phyloP scores from a whole-genome alignment of 2,329 filamentous ascomycete genomes.

The Cucurbitaria berberidis region DNA sequence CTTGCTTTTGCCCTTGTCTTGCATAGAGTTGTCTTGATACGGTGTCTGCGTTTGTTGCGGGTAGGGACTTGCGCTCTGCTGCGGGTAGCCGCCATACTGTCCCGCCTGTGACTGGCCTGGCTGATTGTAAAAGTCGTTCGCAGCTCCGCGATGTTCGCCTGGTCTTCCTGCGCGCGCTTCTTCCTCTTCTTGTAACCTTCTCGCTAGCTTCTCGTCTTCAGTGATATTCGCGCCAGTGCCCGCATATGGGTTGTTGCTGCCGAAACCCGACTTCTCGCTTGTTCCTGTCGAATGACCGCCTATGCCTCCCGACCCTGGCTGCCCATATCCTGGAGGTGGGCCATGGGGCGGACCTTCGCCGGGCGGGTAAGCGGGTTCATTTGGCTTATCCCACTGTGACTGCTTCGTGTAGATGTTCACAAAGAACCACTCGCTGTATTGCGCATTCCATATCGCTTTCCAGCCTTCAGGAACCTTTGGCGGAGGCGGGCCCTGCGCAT shows the following conservation, averaged over 20 bases:
- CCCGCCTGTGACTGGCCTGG: conserved; percentile 11
- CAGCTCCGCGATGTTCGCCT: conserved; percentile 50
- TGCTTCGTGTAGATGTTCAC: conserved; percentile 87
- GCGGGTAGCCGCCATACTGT: conserved; percentile 31
- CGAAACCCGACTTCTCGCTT: conserved; percentile 54
- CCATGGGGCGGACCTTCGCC: conserved; percentile 58
- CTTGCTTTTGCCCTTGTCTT: conserved; percentile 48
- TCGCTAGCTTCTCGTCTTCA: conserved; percentile 76
- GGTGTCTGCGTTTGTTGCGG: conserved; percentile 11
- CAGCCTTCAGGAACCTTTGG: conserved; percentile 76
- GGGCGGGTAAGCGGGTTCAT: conserved; percentile 66
- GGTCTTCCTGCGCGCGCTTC: conserved; percentile 62
- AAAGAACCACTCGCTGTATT: conserved; percentile 94
- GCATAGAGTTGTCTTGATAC: conserved; percentile 12
- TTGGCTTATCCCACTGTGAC: conserved; percentile 90
- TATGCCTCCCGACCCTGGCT: conserved; percentile 49
- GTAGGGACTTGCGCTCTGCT: conserved; percentile 29
- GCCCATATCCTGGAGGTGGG: conserved; percentile 71
- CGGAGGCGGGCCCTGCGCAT: conserved; percentile 58
- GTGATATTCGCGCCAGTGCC: conserved; percentile 50
- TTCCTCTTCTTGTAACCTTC: conserved; percentile 83
- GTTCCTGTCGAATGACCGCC: conserved; percentile 37
- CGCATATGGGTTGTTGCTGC: conserved; percentile 73
- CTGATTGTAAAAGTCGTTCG: conserved; percentile 57
- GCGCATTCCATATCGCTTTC: conserved; percentile 81